Evolutionary conservation across 129 eudicot genomes (phyloP), one percentile per base, ranked within the genome.

Genomic region (Flaveria ramosissima): DNA sequence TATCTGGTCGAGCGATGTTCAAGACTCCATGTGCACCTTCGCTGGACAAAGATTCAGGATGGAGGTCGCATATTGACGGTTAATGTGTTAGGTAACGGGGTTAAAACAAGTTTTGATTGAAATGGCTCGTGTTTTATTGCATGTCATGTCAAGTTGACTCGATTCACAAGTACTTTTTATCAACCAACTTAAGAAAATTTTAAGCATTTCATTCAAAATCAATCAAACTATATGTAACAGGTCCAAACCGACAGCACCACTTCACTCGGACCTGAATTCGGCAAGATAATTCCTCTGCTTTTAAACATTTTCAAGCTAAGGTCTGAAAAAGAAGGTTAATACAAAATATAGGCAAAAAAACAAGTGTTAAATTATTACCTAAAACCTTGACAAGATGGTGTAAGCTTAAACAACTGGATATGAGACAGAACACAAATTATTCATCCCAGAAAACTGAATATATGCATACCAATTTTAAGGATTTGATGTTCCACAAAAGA

Each of bases 381-480:
- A 59, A 59, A 23, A 59, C n/a, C 65, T 9, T 10, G 16, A 21
- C 65, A 59, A 11, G 26, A 59, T 23, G 23, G 9, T 14, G 21
- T 24, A 74, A 51, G 14, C 10, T 15, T 9, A 41, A 3, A 65
- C 41, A 30, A 30, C 17, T 26, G 21, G 14, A 14, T 16, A 62
- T 21, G 27, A 62, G 24, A 61, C 30, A 27, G 45, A 62, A 62
- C 12, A 62, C 20, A 30, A 1, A 62, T 61, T 20, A 70, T 13
- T 78, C 71, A 76, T 70, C 52, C 78, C 78, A 75, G 26, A 62
- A 26, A 61, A 72, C 16, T 41, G 62, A 72, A 77, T 69, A 80
- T 52, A 65, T 74, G 76, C 76, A 76, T 70, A 81, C 71, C 74
- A 66, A 74, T 73, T 78, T 62, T 48, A 52, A 71, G 72, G 83